Conservation (phyloP, 83 land plant species). For the Isoetes engelmannii region DNA sequence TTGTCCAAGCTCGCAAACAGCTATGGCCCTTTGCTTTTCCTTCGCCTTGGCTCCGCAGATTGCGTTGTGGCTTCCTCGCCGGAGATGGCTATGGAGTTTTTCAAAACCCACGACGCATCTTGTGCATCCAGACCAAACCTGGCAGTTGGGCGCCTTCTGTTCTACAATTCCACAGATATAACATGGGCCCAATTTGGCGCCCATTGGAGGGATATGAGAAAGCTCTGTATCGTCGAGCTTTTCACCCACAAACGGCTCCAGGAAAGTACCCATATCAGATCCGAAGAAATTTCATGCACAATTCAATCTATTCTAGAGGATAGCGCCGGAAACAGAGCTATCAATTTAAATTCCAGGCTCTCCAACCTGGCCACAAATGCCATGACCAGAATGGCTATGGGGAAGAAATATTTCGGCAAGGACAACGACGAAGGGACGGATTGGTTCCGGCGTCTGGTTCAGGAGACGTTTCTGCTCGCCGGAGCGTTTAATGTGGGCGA, state of each 20-base stretch:
- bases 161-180: slow-evolving; percentile 50
- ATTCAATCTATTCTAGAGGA: too few relatives aligned
- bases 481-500: slow-evolving; percentile 27
- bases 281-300: too few relatives aligned
- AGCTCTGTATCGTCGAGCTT: slow-evolving; percentile 45
- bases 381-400: too few relatives aligned
- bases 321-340: too few relatives aligned
- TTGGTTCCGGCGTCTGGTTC: slow-evolving; percentile 22
- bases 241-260: slow-evolving; percentile 55
- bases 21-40: slow-evolving; percentile 57
- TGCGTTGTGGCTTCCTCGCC: slow-evolving; percentile 54
- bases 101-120: slow-evolving; percentile 44
- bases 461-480: slow-evolving; percentile 15
- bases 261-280: slow-evolving; percentile 36
- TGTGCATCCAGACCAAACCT: slow-evolving; percentile 54
- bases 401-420: too few relatives aligned
- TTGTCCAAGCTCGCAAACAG: slow-evolving; percentile 34
- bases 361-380: too few relatives aligned
- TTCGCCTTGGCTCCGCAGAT: slow-evolving; percentile 42
- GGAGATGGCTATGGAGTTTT: slow-evolving; percentile 37
- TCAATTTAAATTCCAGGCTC: too few relatives aligned
- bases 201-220: slow-evolving; percentile 51
- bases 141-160: slow-evolving; percentile 47
- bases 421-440: slow-evolving; percentile 19
- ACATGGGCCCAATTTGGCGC: slow-evolving; percentile 58